These are phyloP conservation scores for Zygoascus bituminiphila DNA, from an alignment of 805 yeast genomes.

Conservation along the genomic window DNA sequence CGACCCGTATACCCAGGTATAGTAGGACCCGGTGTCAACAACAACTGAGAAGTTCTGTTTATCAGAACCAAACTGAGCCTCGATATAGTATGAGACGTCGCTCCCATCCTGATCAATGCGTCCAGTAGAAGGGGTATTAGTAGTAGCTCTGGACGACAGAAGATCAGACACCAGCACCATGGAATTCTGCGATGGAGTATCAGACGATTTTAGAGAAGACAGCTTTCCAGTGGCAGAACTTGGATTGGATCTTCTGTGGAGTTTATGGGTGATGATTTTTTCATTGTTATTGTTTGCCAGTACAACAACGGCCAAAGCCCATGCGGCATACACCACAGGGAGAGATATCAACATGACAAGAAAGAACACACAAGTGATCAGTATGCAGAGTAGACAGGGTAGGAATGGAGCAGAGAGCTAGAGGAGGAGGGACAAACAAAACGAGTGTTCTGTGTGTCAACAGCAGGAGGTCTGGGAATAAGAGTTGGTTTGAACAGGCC, in stretches of 20 bases:
- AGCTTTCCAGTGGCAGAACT: neutral
- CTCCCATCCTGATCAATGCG: conserved; percentile 19
- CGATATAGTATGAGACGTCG: conserved; percentile 25
- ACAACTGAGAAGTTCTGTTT: conserved; percentile 40
- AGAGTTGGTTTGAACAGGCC: too few species aligned
- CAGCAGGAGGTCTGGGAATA: too few species aligned
- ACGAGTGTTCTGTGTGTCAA: too few species aligned
- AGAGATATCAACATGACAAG: neutral
- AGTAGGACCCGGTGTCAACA: conserved; percentile 59
- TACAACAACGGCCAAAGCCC: neutral
- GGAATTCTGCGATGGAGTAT: neutral
- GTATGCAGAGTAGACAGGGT: too few species aligned
- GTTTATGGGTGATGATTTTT: conserved; percentile 1
- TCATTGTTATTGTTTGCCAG: neutral
- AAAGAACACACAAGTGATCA: too few species aligned
- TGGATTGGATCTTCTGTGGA: neutral
- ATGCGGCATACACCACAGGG: neutral
- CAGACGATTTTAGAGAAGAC: neutral
- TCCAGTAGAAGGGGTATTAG: neutral
- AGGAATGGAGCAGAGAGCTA: too few species aligned
- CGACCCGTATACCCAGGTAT: conserved; percentile 53
- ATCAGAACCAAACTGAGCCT: conserved; percentile 20
- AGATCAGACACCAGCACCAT: conserved; percentile 15
- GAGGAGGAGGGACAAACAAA: too few species aligned
- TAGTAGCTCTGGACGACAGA: conserved; percentile 2